phyloP scores from a whole-genome alignment of 768 basidiomycete genomes.

The Trametes villosa region DNA sequence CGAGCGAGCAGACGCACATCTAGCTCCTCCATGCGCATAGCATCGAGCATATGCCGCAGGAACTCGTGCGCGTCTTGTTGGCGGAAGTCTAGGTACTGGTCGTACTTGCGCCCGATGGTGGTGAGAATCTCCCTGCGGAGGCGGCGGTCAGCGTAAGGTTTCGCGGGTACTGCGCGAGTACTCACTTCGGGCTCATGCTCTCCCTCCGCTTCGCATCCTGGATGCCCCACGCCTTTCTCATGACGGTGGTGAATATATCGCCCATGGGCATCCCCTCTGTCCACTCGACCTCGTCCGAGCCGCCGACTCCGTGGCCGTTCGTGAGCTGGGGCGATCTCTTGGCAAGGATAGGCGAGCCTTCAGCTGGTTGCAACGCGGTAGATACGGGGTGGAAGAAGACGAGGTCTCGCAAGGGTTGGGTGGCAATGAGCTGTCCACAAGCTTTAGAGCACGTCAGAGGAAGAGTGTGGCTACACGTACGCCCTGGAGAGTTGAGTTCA shows the following conservation, averaged over 20 bases:
- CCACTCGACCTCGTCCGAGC: conserved; percentile 55
- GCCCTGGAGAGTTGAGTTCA: conserved; percentile 93
- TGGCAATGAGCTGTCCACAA: conserved; percentile 64
- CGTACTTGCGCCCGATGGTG: conserved; percentile 81
- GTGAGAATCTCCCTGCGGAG: conserved; percentile 59
- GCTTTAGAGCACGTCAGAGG: neutral
- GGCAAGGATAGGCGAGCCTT: conserved; percentile 39
- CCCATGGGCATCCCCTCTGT: conserved; percentile 69
- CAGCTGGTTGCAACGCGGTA: conserved; percentile 43
- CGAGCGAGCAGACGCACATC: conserved; percentile 62
- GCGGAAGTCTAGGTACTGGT: conserved; percentile 92
- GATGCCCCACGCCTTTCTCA: conserved; percentile 66
- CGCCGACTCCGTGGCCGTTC: conserved; percentile 63
- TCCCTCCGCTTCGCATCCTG: conserved; percentile 57
- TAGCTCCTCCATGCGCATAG: conserved; percentile 92
- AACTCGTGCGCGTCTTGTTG: conserved; percentile 98
- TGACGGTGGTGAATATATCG: conserved; percentile 63
- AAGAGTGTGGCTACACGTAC: conserved; percentile 47
- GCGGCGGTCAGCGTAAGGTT: neutral
- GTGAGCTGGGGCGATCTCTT: conserved; percentile 69
- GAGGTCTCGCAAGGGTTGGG: conserved; percentile 60
- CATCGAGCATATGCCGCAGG: conserved; percentile 85
- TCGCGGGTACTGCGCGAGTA: conserved; percentile 13
- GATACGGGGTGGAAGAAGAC: conserved; percentile 58
- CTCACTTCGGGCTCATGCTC: conserved; percentile 70